Evolutionary conservation across 2,329 filamentous ascomycete genomes (phyloP), one percentile per base, ranked within the genome.

Genomic region (Xylariaceae sp.): DNA sequence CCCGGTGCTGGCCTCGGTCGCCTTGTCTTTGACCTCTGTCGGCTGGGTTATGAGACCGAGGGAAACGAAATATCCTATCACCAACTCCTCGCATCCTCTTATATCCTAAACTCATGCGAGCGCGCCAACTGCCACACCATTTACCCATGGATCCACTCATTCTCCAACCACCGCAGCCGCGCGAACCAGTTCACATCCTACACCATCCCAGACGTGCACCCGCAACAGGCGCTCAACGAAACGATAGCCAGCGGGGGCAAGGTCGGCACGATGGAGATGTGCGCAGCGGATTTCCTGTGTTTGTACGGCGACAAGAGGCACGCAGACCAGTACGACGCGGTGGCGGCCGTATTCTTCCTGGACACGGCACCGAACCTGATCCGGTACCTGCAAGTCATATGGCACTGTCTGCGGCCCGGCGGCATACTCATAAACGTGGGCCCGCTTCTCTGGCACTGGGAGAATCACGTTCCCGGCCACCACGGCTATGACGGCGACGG

Each of bases 51-150:
- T 69, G 74, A 80, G 10, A 81, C 84, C 0, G 91, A 96, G 70
- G 92, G 92, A 26, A 97, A 96, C 67, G 89, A 99, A 72, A 95
- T 97, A 57, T 96, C 92, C 2, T 97, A 95, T 67, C 94, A 99
- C 70, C 90, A 96, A 69, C 81, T 99, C n/a, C 78, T 97, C 54
- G 90, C 90, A 1, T 95, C 89, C 5, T 83, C 81, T 0, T 86
- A 88, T 67, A 80, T 92, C 15, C 80, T 92, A 45, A 92, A 92
- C 69, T 79, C 77, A 63, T 88, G 85, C 4, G 63, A 74, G 0
- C 67, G 70, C 1, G 80, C 80, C 0, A 78, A 78, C 15, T 78
- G 87, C 57, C 89, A 91, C 70, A 83, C 77, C 8, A 78, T 99
- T 48, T 89, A 87, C 65, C 94, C 94, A 0, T 99, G 92, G 81